These are phyloP conservation scores for Coemansia furcata DNA, from an alignment of 192 early-diverging fungal species.

Conservation along the genomic window DNA sequence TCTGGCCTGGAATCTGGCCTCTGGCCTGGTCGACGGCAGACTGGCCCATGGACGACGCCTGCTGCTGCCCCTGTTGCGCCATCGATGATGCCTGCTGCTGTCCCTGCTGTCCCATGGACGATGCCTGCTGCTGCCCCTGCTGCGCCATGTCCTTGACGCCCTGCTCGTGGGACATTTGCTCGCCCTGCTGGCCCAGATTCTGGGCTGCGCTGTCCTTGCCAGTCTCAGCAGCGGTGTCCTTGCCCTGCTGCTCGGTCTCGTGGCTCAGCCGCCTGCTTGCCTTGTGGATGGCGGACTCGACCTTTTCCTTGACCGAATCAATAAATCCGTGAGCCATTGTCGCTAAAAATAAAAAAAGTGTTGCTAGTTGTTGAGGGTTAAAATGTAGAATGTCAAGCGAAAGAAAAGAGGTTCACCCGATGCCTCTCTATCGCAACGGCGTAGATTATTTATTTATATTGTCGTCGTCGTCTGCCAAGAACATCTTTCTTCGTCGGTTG, in stretches of 20 bases:
- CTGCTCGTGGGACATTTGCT: conserved; percentile 6
- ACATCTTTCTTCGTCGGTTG: background rate
- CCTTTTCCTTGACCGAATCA: conserved; percentile 45
- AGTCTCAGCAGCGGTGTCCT: background rate
- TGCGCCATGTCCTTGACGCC: conserved; percentile 14
- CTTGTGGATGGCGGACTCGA: conserved; percentile 34
- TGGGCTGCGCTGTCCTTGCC: conserved; percentile 8
- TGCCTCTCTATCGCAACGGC: background rate
- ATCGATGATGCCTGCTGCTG: conserved; percentile 14
- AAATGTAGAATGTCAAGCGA: background rate
- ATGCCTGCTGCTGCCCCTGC: conserved; percentile 14
- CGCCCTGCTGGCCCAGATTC: conserved; percentile 15
- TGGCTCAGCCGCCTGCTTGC: conserved; percentile 41
- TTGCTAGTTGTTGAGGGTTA: background rate
- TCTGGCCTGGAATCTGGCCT: background rate
- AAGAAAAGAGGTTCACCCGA: background rate
- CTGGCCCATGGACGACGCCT: conserved; percentile 18
- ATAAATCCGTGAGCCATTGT: conserved; percentile 19
- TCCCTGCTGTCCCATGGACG: conserved; percentile 1
- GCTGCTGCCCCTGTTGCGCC: conserved; percentile 1
- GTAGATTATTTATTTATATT: background rate
- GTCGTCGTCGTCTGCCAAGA: background rate
- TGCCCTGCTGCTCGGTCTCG: conserved; percentile 8
- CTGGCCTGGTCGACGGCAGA: background rate
- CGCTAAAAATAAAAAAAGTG: background rate